Evolutionary conservation across 306 rosid species (phyloP).

Genomic region (Ormosia emarginata): DNA sequence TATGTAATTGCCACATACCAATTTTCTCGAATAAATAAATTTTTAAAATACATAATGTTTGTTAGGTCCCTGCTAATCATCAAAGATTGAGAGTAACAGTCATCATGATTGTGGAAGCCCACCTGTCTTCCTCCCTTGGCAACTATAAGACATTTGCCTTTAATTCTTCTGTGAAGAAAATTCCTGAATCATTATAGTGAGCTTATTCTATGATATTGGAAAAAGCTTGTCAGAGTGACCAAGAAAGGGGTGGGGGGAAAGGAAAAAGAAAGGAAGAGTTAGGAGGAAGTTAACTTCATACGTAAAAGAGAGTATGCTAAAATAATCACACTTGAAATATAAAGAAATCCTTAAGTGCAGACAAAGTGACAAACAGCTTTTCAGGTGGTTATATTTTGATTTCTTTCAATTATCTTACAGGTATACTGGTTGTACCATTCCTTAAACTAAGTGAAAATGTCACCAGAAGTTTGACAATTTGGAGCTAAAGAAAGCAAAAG

Average conservation of each 20-base stretch:
- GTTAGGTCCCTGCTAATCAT: constrained; percentile 37
- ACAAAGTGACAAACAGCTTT: constrained; percentile 35
- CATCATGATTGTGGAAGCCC: constrained; percentile 38
- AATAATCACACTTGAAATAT: constrained; percentile 11
- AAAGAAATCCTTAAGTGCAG: constrained; percentile 26
- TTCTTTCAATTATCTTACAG: constrained; percentile 28
- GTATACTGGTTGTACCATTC: constrained; percentile 18
- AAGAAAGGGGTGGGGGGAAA: background rate
- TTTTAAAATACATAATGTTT: constrained; percentile 14
- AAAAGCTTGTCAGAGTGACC: background rate
- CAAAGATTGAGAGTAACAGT: constrained; percentile 16
- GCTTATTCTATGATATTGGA: constrained; percentile 6
- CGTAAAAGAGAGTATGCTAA: background rate
- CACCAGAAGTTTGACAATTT: background rate
- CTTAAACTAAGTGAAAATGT: constrained; percentile 19
- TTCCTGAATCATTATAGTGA: constrained; percentile 22
- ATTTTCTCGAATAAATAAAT: background rate
- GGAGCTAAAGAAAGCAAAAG: constrained; percentile 5
- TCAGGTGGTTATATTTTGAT: constrained; percentile 33
- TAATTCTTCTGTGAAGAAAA: constrained; percentile 2
- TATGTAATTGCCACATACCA: background rate
- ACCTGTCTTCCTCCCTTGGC: constrained; percentile 30
- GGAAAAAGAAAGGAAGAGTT: background rate
- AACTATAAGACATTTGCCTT: constrained; percentile 28
- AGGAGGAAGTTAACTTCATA: constrained; percentile 10